Conservation (phyloP, 805 yeast genomes). For the Candida endomychidarum region DNA sequence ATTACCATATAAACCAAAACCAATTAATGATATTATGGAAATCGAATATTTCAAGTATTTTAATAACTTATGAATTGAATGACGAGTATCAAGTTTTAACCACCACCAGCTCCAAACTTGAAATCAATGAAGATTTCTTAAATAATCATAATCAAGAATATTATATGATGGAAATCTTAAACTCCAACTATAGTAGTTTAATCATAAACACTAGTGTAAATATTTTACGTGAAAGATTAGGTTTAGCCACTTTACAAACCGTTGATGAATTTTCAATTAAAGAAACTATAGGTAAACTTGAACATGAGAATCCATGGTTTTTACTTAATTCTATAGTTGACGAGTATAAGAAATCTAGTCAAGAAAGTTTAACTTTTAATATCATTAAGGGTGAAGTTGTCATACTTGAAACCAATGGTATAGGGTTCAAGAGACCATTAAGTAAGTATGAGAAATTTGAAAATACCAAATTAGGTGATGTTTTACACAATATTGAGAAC, state of each 20-base stretch:
- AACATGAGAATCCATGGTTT: constrained; percentile 55
- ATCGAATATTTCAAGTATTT: constrained; percentile 54
- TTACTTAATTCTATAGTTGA: constrained; percentile 70
- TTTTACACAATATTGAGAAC: constrained; percentile 23
- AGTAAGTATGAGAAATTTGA: constrained; percentile 31
- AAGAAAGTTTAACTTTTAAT: constrained; percentile 59
- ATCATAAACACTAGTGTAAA: constrained; percentile 54
- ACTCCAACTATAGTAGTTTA: constrained; percentile 47
- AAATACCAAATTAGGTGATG: constrained; percentile 14
- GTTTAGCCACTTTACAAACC: constrained; percentile 1
- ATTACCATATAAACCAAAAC: constrained; percentile 19
- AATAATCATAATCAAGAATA: constrained; percentile 33
- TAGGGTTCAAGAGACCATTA: constrained; percentile 31
- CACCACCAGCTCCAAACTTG: not conserved
- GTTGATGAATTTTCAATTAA: constrained; percentile 18
- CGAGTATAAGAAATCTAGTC: constrained; percentile 61
- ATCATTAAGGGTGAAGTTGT: constrained; percentile 18
- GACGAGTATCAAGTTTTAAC: constrained; percentile 1
- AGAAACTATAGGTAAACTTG: constrained; percentile 20
- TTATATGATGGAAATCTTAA: constrained; percentile 42
- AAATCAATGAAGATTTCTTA: constrained; percentile 20
- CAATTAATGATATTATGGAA: constrained; percentile 51
- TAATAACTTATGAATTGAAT: constrained; percentile 27
- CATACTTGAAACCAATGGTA: constrained; percentile 32
- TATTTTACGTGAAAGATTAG: constrained; percentile 45